phyloP scores from a whole-genome alignment of 495 filamentous ascomycete genomes.

The Oleoguttula mirabilis region DNA sequence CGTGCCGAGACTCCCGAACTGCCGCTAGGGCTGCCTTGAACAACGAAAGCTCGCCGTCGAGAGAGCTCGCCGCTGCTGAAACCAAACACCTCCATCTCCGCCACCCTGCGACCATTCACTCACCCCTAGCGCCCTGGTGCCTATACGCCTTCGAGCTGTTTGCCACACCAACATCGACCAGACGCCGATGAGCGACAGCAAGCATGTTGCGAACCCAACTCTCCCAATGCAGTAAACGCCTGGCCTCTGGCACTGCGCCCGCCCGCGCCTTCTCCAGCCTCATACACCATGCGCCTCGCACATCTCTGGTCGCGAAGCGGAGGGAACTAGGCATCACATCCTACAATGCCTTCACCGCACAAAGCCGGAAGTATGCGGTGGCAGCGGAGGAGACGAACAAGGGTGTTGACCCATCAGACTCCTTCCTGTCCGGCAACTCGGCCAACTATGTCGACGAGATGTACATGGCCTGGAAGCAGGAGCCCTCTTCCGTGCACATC shows the following conservation, averaged over 20 bases:
- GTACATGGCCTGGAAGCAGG: slow-evolving; percentile 93
- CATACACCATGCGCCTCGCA: slow-evolving; percentile 14
- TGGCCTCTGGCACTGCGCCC: slow-evolving; percentile 22
- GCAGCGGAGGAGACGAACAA: slow-evolving; percentile 43
- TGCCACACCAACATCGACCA: neutral
- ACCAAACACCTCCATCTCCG: too few relatives aligned
- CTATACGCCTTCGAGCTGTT: too few relatives aligned
- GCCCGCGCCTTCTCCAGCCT: slow-evolving; percentile 23
- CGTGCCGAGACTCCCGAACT: neutral
- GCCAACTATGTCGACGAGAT: slow-evolving; percentile 99
- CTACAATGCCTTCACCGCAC: slow-evolving; percentile 27
- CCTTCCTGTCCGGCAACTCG: slow-evolving; percentile 84
- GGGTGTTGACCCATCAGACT: slow-evolving; percentile 71
- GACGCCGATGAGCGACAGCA: slow-evolving; percentile 8
- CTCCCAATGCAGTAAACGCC: slow-evolving; percentile 26
- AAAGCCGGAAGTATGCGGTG: slow-evolving; percentile 40
- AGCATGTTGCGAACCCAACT: slow-evolving; percentile 31
- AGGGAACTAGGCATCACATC: slow-evolving; percentile 27
- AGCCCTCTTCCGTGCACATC: slow-evolving; percentile 85
- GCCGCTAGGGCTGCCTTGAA: neutral
- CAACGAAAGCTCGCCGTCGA: too few relatives aligned
- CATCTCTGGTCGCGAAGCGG: slow-evolving; percentile 15
- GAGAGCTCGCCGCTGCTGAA: too few relatives aligned
- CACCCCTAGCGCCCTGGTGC: neutral
- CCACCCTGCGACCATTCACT: neutral